These are phyloP conservation scores for Papiliotrema terrestris DNA, from an alignment of 1,284 basidiomycete species.

Conservation along the genomic window DNA sequence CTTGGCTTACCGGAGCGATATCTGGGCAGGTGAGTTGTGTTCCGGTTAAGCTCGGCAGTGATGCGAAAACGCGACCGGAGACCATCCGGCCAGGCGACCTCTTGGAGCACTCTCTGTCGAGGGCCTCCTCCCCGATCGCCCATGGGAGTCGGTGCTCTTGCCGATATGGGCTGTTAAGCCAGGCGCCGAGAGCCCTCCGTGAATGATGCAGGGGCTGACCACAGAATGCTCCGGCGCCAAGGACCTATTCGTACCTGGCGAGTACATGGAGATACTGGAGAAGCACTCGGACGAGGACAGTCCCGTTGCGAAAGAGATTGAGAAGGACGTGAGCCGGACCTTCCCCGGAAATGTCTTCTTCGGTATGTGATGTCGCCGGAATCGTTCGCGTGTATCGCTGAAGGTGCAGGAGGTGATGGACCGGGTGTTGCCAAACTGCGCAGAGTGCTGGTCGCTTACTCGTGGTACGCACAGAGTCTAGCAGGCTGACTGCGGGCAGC, in stretches of 20 bases:
- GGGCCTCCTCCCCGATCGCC: no score
- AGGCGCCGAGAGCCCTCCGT: no score
- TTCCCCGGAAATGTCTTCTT: constrained; percentile 98
- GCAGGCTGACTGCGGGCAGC: constrained; percentile 1
- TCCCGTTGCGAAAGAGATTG: constrained; percentile 73
- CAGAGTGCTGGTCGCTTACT: constrained; percentile 84
- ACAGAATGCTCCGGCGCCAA: constrained; percentile 86
- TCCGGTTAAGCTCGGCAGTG: no score
- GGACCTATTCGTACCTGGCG: constrained; percentile 86
- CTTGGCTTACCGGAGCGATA: constrained; percentile 77
- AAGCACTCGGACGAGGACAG: constrained; percentile 57
- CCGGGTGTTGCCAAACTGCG: constrained; percentile 88
- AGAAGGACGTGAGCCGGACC: constrained; percentile 84
- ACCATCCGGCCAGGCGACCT: no score
- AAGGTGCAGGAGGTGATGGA: constrained; percentile 52
- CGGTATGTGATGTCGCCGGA: constrained; percentile 50
- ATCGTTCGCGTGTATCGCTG: not conserved
- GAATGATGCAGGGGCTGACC: no score
- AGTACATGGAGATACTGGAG: constrained; percentile 78
- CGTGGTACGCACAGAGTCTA: constrained; percentile 57
- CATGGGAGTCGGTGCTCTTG: no score
- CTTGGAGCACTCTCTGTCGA: no score
- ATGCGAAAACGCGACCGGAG: no score
- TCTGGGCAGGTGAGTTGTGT: constrained; percentile 47
- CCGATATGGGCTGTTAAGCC: no score